phyloP scores from a whole-genome alignment of 1,284 basidiomycete genomes.

The Tilletia horrida region DNA sequence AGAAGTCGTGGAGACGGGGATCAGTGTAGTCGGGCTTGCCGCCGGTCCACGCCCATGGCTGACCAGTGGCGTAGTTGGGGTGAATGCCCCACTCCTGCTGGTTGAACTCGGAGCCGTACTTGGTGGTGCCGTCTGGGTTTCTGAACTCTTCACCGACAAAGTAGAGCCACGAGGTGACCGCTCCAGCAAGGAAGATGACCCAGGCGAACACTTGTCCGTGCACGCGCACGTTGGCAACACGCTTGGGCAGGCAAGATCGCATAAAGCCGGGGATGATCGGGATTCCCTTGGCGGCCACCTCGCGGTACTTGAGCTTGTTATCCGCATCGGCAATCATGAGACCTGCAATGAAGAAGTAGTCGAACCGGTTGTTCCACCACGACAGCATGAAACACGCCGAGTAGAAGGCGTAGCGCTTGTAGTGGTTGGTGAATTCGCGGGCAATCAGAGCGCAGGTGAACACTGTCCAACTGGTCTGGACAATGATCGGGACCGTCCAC shows the following conservation, averaged over 20 bases:
- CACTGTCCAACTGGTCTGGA: conserved; percentile 43
- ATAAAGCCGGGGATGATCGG: conserved; percentile 25
- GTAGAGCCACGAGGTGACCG: conserved; percentile 33
- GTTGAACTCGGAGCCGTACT: conserved; percentile 26
- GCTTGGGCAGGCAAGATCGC: conserved; percentile 7
- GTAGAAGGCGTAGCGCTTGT: conserved; percentile 47
- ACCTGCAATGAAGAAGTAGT: conserved; percentile 49
- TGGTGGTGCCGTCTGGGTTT: conserved; percentile 21
- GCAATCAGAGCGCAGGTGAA: conserved; percentile 42
- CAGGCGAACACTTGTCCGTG: conserved; percentile 43
- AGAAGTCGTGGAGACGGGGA: conserved; percentile 18
- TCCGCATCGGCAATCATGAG: conserved; percentile 45
- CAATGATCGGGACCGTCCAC: conserved; percentile 49
- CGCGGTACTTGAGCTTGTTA: conserved; percentile 45
- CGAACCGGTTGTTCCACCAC: conserved; percentile 47
- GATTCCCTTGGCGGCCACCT: conserved; percentile 35
- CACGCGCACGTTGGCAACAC: conserved; percentile 23
- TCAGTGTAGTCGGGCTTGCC: conserved; percentile 31
- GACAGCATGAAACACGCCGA: conserved; percentile 35
- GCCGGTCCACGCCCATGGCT: conserved; percentile 28
- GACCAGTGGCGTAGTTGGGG: conserved; percentile 33
- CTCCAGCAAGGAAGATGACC: conserved; percentile 38
- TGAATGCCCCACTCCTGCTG: conserved; percentile 33
- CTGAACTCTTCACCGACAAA: conserved; percentile 23
- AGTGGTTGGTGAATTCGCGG: conserved; percentile 42